phyloP scores from a whole-genome alignment of 805 yeast genomes.

The Candida montana region DNA sequence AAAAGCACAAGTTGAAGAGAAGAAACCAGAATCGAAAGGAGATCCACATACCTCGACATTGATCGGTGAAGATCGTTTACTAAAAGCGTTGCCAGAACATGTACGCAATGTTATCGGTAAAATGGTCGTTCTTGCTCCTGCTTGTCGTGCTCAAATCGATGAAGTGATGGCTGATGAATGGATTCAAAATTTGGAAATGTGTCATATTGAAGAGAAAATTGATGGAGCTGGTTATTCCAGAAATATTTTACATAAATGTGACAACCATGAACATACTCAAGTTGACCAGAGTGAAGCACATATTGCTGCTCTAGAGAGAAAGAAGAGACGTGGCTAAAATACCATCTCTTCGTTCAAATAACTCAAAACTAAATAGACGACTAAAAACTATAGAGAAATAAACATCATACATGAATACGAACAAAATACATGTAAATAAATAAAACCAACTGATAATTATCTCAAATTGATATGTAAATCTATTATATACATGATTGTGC shows the following conservation, averaged over 20 bases:
- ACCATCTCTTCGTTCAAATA: no score
- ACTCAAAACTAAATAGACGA: no score
- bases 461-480: no score
- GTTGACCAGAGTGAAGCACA: constrained; percentile 95
- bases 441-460: no score
- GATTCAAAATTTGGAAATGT: constrained; percentile 60
- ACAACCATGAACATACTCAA: constrained; percentile 75
- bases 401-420: no score
- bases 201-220: constrained; percentile 48
- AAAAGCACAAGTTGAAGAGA: constrained; percentile 18
- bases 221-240: constrained; percentile 30
- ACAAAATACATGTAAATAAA: no score
- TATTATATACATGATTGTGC: not conserved
- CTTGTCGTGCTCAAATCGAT: constrained; percentile 76
- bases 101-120: constrained; percentile 60
- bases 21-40: constrained; percentile 3
- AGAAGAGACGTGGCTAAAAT: constrained; percentile 37
- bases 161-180: constrained; percentile 72
- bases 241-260: constrained; percentile 36
- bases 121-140: constrained; percentile 84
- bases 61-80: constrained; percentile 66
- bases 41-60: constrained; percentile 57
- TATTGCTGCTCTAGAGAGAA: constrained; percentile 86
- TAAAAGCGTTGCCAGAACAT: constrained; percentile 66
- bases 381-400: no score